Conservation (phyloP, 768 basidiomycete genomes). For the Pleurotus sapidus region DNA sequence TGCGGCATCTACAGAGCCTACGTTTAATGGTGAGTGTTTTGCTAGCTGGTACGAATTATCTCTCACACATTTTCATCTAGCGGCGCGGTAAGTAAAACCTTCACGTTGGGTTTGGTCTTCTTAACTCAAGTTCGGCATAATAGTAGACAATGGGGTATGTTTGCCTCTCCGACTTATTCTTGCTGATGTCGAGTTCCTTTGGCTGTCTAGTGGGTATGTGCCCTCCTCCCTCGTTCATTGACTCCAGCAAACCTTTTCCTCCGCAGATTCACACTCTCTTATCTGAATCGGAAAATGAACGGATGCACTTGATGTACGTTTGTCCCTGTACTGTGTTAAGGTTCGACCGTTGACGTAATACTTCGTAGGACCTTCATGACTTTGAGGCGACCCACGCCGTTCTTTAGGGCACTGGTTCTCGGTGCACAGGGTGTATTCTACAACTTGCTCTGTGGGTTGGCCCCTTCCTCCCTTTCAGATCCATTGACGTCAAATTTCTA, state of each 20-base stretch:
- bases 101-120: background rate
- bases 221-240: constrained; percentile 23
- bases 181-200: background rate
- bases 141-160: constrained; percentile 17
- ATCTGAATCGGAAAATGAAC: constrained; percentile 95
- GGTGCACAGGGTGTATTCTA: constrained; percentile 92
- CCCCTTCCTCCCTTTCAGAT: constrained; percentile 8
- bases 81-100: constrained; percentile 35
- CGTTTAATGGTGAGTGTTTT: constrained; percentile 69
- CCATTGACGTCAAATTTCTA: constrained; percentile 10
- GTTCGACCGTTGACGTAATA: constrained; percentile 13
- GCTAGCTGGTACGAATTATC: background rate
- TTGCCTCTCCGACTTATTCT: background rate
- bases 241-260: constrained; percentile 35
- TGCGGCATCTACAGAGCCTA: constrained; percentile 86
- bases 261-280: constrained; percentile 92
- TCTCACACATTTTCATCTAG: constrained; percentile 22
- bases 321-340: background rate
- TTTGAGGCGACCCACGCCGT: constrained; percentile 71
- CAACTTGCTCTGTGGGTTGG: constrained; percentile 75
- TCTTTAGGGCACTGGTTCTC: constrained; percentile 81
- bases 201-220: background rate
- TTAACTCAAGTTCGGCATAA: no score
- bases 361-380: constrained; percentile 88
- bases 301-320: constrained; percentile 88